Evolutionary conservation across 2,329 filamentous ascomycete genomes (phyloP).

Genomic region (Fusarium subglutinans): DNA sequence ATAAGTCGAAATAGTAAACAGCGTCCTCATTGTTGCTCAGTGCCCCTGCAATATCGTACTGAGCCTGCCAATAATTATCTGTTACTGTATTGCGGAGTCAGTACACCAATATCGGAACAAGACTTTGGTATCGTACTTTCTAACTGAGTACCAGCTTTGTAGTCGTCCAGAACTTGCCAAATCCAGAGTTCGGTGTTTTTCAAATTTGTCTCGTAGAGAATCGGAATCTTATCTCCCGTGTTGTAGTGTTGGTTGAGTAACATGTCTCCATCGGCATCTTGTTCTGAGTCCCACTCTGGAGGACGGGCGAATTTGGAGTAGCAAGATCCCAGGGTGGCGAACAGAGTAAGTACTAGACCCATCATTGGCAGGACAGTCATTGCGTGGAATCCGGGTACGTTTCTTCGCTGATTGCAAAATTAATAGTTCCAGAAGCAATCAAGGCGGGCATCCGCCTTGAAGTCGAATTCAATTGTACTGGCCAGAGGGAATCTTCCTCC

Average conservation of each 20-base stretch:
- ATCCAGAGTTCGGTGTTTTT: not conserved
- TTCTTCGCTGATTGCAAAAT: not conserved
- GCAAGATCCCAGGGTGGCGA: not conserved
- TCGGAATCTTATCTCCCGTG: not conserved
- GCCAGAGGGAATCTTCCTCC: not conserved
- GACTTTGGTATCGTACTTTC: rapidly evolving
- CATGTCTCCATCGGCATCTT: not conserved
- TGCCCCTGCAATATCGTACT: not conserved
- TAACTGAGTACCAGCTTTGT: too few relatives aligned
- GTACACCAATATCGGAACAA: not conserved
- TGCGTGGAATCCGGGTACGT: not conserved
- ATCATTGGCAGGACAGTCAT: not conserved
- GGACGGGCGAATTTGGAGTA: not conserved
- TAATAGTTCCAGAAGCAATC: not conserved
- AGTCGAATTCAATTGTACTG: not conserved
- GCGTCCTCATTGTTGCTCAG: not conserved
- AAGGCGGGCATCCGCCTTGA: not conserved
- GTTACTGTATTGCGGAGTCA: not conserved
- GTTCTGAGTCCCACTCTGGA: not conserved
- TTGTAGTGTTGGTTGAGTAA: not conserved
- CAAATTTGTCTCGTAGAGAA: not conserved
- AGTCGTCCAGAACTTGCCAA: not conserved
- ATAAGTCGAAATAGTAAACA: not conserved
- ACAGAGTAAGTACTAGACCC: not conserved
- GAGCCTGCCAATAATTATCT: not conserved